Conservation (phyloP, 1,284 basidiomycete genomes). For the Apiotrichum sp. region DNA sequence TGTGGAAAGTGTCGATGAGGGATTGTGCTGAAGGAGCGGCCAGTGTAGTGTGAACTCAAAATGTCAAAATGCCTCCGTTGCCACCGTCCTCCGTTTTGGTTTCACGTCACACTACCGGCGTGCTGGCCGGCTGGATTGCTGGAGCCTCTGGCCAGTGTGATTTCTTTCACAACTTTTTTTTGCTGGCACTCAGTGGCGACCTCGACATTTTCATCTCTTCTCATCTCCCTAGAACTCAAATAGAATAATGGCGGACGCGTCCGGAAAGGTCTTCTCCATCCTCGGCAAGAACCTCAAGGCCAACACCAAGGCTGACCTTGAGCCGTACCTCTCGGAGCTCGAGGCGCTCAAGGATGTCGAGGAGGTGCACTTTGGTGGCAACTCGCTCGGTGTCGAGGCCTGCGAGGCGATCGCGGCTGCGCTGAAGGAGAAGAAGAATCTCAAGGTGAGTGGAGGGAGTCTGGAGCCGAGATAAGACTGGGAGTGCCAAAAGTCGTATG, state of each 20-base stretch:
- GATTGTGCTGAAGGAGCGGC: too few relatives aligned
- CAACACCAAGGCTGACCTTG: conserved; percentile 69
- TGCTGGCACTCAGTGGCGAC: too few relatives aligned
- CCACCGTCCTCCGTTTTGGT: not conserved
- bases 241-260: conserved; percentile 14
- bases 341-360: conserved; percentile 59
- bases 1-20: too few relatives aligned
- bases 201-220: too few relatives aligned
- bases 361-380: conserved; percentile 90
- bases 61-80: too few relatives aligned
- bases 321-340: conserved; percentile 66
- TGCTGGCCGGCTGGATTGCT: too few relatives aligned
- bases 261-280: conserved; percentile 54
- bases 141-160: too few relatives aligned
- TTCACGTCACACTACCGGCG: conserved; percentile 14
- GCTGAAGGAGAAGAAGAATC: conserved; percentile 60
- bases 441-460: conserved; percentile 57
- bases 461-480: too few relatives aligned
- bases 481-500: not conserved
- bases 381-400: conserved; percentile 92
- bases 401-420: conserved; percentile 78
- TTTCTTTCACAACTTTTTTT: not conserved
- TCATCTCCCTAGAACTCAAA: not conserved
- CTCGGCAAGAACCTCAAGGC: conserved; percentile 76
- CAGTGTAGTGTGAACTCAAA: too few relatives aligned